Evolutionary conservation across 345 rosid genomes (phyloP), one percentile per base, ranked within the genome.

Genomic region (Euclidium syriacum): DNA sequence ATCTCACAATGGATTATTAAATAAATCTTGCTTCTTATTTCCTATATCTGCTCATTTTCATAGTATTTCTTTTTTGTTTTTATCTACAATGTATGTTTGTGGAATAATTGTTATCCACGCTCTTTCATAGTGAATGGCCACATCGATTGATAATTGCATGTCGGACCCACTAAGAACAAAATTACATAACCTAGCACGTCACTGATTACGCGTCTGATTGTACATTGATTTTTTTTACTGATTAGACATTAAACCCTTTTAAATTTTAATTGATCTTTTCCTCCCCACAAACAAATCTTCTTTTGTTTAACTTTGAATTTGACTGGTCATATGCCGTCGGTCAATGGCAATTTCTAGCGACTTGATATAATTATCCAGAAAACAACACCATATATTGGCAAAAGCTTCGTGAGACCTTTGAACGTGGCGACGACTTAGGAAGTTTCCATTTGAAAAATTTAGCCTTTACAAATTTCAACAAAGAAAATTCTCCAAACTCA

Each of bases 221-320:
- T n/a, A 12, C 16, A 4, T 32, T 10, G 16, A 8, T 2, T 59
- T 32, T 41, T 60, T n/a, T n/a, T n/a, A n/a, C n/a, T n/a, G n/a
- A n/a, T n/a, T n/a, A n/a, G n/a, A n/a, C n/a, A n/a, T n/a, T n/a
- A n/a, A n/a, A n/a, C n/a, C n/a, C n/a, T n/a, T n/a, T n/a, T n/a
- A n/a, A n/a, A n/a, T n/a, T n/a, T n/a, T n/a, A n/a, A n/a, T n/a
- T n/a, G n/a, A n/a, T n/a, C n/a, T n/a, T 87, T 24, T 83, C 95
- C 1, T 87, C 87, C 87, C 91, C 91, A 47, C 91, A 0, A 18
- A 52, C 18, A 85, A 81, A 54, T 87, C 77, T 25, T 70, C 95
- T 7, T 18, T 81, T 50, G 65, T 6, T 46, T 7, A 8, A 5
- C 10, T 24, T 46, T 20, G 9, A 19, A 9, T 46, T 26, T 8